Conservation (phyloP, 1,139 yeast species). For the Candida sp. region DNA sequence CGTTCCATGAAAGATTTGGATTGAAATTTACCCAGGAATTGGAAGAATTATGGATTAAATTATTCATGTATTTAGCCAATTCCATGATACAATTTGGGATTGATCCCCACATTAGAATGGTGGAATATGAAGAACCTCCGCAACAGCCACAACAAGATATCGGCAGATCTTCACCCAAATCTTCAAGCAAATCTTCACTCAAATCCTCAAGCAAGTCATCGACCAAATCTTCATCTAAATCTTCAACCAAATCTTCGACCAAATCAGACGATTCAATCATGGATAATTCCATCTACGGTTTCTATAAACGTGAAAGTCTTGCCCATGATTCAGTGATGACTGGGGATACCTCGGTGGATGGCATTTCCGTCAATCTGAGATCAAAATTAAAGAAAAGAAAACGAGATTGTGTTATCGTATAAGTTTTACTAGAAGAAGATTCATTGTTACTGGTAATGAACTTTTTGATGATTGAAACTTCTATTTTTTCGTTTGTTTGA, state of each 20-base stretch:
- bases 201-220: too few relatives aligned
- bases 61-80: slow-evolving; percentile 62
- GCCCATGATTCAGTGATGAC: not conserved
- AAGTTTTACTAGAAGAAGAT: too few relatives aligned
- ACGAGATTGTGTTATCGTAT: not conserved
- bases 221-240: not conserved
- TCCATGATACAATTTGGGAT: slow-evolving; percentile 61
- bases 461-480: too few relatives aligned
- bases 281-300: not conserved
- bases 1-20: slow-evolving; percentile 68
- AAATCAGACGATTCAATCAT: not conserved
- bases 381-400: not conserved
- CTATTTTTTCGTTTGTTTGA: too few relatives aligned
- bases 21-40: slow-evolving; percentile 43
- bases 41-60: slow-evolving; percentile 72
- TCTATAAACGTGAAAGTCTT: not conserved
- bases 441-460: too few relatives aligned
- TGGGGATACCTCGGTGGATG: not conserved
- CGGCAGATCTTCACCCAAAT: too few relatives aligned
- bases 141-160: not conserved
- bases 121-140: not conserved
- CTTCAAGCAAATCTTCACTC: too few relatives aligned
- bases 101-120: slow-evolving; percentile 47
- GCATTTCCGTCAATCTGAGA: not conserved
- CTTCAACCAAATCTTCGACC: too few relatives aligned